Evolutionary conservation across 257 asterid genomes (phyloP).

Genomic region (Solanum paucissectum): DNA sequence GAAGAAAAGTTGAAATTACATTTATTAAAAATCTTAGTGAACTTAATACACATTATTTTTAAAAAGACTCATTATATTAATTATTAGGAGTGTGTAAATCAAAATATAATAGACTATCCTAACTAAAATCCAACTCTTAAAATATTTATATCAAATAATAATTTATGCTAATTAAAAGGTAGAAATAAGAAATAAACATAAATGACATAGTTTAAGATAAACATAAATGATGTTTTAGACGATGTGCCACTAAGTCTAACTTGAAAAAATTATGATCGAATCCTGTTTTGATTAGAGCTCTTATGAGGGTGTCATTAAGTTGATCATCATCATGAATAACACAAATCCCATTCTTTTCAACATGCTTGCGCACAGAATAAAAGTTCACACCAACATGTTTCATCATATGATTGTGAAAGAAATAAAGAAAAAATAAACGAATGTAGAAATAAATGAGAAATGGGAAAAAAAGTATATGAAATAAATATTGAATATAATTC

Average conservation of each 20-base stretch:
- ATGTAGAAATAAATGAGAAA: too few species aligned
- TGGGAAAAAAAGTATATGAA: too few species aligned
- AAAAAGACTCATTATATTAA: neutral
- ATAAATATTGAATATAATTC: too few species aligned
- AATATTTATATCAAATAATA: neutral
- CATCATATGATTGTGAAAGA: neutral
- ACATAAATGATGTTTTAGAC: neutral
- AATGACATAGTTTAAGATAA: neutral
- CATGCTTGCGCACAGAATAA: neutral
- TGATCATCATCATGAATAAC: neutral
- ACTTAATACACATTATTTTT: neutral
- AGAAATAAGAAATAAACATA: neutral
- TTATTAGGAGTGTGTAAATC: neutral
- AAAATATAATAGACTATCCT: neutral
- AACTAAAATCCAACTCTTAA: neutral
- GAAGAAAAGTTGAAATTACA: accelerated
- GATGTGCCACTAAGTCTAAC: neutral
- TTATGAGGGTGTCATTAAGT: neutral
- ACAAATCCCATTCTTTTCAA: neutral
- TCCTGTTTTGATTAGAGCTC: neutral
- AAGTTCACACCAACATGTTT: neutral
- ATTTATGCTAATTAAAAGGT: neutral
- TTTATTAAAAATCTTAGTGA: neutral
- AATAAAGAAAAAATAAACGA: too few species aligned
- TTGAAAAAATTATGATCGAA: neutral